Evolutionary conservation across 768 basidiomycete species (phyloP).

Genomic region (Podaxis sp.): DNA sequence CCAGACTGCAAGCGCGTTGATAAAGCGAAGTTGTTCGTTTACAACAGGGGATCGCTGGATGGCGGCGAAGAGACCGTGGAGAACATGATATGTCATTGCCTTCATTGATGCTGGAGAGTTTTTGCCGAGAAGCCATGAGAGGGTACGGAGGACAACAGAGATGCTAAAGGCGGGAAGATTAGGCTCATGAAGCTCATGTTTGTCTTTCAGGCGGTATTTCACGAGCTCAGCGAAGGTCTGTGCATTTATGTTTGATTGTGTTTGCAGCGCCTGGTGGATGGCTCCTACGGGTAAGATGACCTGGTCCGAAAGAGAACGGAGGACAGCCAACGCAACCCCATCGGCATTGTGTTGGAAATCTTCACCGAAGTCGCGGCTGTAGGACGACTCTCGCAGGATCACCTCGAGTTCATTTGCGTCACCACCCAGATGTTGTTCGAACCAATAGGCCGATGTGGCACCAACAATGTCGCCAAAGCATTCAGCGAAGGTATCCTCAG

Average conservation of each 20-base stretch:
- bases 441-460: slow-evolving; percentile 50
- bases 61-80: slow-evolving; percentile 69
- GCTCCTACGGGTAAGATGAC: slow-evolving; percentile 53
- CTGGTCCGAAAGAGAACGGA: slow-evolving; percentile 68
- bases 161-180: slow-evolving; percentile 63
- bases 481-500: slow-evolving; percentile 50
- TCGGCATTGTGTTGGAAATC: slow-evolving; percentile 44
- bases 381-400: slow-evolving; percentile 13
- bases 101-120: slow-evolving; percentile 41
- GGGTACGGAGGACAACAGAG: slow-evolving; percentile 46
- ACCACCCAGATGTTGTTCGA: slow-evolving; percentile 31
- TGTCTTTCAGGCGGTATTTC: slow-evolving; percentile 46
- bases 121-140: slow-evolving; percentile 57
- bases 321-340: slow-evolving; percentile 53
- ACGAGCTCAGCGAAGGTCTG: slow-evolving; percentile 51
- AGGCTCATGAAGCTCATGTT: slow-evolving; percentile 57
- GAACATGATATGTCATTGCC: slow-evolving; percentile 75
- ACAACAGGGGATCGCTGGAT: slow-evolving; percentile 70
- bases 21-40: slow-evolving; percentile 77
- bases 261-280: slow-evolving; percentile 47
- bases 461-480: slow-evolving; percentile 76
- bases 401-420: slow-evolving; percentile 15
- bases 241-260: slow-evolving; percentile 17
- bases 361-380: slow-evolving; percentile 19
- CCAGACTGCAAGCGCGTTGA: slow-evolving; percentile 76